Base-by-base conservation (phyloP, 257 asterid species). In the Solanum virginianum region DNA sequence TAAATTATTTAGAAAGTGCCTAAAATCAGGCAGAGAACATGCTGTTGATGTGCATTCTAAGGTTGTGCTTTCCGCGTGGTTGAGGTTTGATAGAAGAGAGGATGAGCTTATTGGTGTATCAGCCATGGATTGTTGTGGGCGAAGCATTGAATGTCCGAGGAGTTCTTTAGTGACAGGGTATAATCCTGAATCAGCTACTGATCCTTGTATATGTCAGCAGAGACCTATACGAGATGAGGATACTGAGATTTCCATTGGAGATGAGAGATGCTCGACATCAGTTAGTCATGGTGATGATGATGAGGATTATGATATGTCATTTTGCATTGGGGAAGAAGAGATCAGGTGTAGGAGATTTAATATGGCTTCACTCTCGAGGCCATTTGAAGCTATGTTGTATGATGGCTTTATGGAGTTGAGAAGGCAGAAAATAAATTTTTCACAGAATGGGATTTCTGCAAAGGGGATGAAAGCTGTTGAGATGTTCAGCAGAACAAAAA, bases 11-110 rank as follows among this genome's bases (percentile, higher is more conserved):
- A 88, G 98, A 91, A 91, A 93, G 89, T 90, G 96, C 89, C 93
- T 97, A 32, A 89, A 92, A 51, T 92, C 93, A 0, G 98, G 98
- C 51, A 92, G 99, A 91, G 88, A 90, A 82, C 97, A 97, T 41
- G 96, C 98, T 0, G 89, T 92, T 82, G 99, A 97, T 82, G 98
- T 95, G 87, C 99, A 97, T 90, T 91, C 93, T 14, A 97, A 97
- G 93, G 93, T 94, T 86, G 98, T 97, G 4, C 91, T 97, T 17
- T 93, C 98, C 0, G 92, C 98, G n/a, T 97, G 99, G 99, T 85
- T 97, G 89, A 94, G 98, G 91, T 94, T 72, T 75, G 98, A 95
- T 87, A 91, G 98, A 86, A 91, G 98, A 86, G 99, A 97, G 87
- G 97, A 94, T 60, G 99, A 95, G 92, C 87, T 97, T 84, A 85